A percentile compares a stretch with the other conserved stretches of the same genome.
Evolutionary conservation across 2,329 filamentous ascomycete species (phyloP).

Genomic region (Epicoccum sorghinum): DNA sequence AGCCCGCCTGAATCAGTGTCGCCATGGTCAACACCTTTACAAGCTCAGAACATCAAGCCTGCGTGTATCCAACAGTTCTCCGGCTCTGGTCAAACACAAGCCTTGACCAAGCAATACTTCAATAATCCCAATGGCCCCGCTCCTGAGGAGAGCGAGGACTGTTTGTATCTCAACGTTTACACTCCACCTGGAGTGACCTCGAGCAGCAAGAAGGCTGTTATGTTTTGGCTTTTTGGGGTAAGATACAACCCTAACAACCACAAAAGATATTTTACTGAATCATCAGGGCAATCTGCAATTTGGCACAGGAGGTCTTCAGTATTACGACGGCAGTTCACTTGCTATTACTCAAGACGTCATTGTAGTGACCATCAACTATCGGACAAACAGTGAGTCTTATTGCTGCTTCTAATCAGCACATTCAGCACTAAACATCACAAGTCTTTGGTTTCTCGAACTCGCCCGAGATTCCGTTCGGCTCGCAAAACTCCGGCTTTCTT

Average conservation of each 20-base stretch:
- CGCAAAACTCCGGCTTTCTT: slow-evolving; percentile 50
- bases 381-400: slow-evolving; percentile 25
- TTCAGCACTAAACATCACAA: neutral
- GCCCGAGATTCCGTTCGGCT: slow-evolving; percentile 25
- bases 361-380: slow-evolving; percentile 34
- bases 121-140: slow-evolving; percentile 20
- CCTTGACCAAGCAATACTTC: slow-evolving; percentile 17
- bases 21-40: slow-evolving; percentile 18
- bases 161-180: slow-evolving; percentile 47
- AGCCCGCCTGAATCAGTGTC: slow-evolving; percentile 19
- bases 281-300: slow-evolving; percentile 31
- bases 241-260: neutral
- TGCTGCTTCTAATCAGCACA: too few relatives aligned
- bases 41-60: slow-evolving; percentile 19
- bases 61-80: slow-evolving; percentile 27
- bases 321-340: slow-evolving; percentile 32
- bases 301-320: slow-evolving; percentile 22
- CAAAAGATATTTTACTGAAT: neutral
- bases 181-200: slow-evolving; percentile 26
- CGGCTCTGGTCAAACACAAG: slow-evolving; percentile 8
- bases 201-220: slow-evolving; percentile 21
- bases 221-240: slow-evolving; percentile 18
- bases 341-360: slow-evolving; percentile 33
- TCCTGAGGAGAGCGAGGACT: slow-evolving; percentile 43
- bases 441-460: slow-evolving; percentile 33